Base-by-base conservation (phyloP, 1,139 yeast species). In the Candida tropicalis region DNA sequence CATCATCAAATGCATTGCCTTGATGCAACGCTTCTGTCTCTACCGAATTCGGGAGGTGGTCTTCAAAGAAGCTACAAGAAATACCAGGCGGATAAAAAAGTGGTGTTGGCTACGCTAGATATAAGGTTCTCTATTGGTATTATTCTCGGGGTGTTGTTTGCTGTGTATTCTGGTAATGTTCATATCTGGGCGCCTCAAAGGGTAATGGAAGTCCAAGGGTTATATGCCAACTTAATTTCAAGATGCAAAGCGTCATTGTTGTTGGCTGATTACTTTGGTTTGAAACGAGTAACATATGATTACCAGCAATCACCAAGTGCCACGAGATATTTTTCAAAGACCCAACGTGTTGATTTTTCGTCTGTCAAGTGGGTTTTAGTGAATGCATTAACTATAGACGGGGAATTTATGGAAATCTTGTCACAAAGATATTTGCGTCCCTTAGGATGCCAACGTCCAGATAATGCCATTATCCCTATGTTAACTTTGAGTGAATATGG, bases 351-450 rank as follows among this genome's bases (percentile, higher is more conserved):
- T 3, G 93, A 91, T 56, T 75, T 93, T 37, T 81, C 93, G 0
- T 77, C 87, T 20, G 82, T 93, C 4, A 82, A 83, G 51, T 90
- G 97, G 93, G 95, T 96, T 34, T 67, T 93, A 34, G 90, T 95
- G 8, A 90, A 90, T 54, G 88, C 97, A 0, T 74, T 87, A n/a
- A 87, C 95, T 0, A 90, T 91, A 4, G 99, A 95, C 61, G 89
- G 97, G 3, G 99, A 93, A 54, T 93, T 93, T 54, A 83, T 90
- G 56, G 96, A 89, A 54, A 83, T 93, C 58, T 70, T 93, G 38
- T 82, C 96, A n/a, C 95, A 90, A 53, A 76, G 98, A 49, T 93
- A 96, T 87, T 73, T 93, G 43, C 79, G 85, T 49, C 98, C 98
- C 2, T 66, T 93, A 45, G 99, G 99, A 0, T 90, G 96, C 58